Conservation (phyloP, 2,329 filamentous ascomycete species). For the Alternaria sp. region DNA sequence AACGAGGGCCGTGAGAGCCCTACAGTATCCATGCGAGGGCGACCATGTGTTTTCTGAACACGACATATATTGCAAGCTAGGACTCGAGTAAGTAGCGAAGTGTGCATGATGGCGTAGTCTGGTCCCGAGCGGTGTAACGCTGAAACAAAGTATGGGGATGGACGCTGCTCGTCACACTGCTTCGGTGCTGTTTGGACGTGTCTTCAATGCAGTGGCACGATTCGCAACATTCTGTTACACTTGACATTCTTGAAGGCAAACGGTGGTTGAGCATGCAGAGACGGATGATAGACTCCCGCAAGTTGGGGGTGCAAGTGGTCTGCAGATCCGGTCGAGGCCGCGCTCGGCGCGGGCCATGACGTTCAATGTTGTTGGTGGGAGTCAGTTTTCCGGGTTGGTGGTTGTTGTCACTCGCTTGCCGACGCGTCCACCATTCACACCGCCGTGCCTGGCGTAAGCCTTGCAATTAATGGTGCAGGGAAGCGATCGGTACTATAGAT, state of each 20-base stretch:
- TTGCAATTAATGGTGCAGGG: slow-evolving; percentile 30
- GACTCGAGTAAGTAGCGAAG: slow-evolving; percentile 22
- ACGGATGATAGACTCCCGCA: slow-evolving; percentile 3
- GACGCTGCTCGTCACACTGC: slow-evolving; percentile 19
- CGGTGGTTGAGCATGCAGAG: slow-evolving; percentile 3
- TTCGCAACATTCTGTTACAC: slow-evolving; percentile 25
- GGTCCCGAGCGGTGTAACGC: slow-evolving; percentile 33
- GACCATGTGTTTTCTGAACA: slow-evolving; percentile 25
- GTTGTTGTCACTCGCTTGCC: slow-evolving; percentile 28
- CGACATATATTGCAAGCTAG: slow-evolving; percentile 21
- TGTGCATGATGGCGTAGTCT: slow-evolving; percentile 24
- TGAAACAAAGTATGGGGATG: slow-evolving; percentile 33
- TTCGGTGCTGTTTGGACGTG: slow-evolving; percentile 26
- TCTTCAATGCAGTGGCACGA: slow-evolving; percentile 34
- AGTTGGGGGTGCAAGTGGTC: neutral
- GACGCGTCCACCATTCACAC: slow-evolving; percentile 23
- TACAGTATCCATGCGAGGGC: slow-evolving; percentile 13
- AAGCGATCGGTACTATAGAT: slow-evolving; percentile 27
- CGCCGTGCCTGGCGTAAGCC: slow-evolving; percentile 35
- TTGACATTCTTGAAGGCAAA: slow-evolving; percentile 18
- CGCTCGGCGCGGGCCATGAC: neutral
- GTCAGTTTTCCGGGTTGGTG: slow-evolving; percentile 27
- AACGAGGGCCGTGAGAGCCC: slow-evolving; percentile 5
- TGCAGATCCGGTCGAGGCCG: slow-evolving; percentile 13
- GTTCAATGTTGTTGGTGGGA: slow-evolving; percentile 18